Evolutionary conservation across 2,329 filamentous ascomycete genomes (phyloP), one percentile per base, ranked within the genome.

Genomic region (Monascus ruber): DNA sequence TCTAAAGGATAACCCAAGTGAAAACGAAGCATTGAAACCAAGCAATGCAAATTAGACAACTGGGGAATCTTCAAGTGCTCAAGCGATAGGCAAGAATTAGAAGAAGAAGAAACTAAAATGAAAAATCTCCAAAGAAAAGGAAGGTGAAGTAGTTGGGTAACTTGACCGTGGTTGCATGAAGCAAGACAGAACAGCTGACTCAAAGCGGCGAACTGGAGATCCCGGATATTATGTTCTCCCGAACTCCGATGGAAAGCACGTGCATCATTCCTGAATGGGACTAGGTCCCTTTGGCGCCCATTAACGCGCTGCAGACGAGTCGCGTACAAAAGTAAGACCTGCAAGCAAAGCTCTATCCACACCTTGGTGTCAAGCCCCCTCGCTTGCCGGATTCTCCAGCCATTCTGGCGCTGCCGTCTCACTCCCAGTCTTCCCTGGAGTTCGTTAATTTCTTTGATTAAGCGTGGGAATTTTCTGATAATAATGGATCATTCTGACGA

Each of bases 401-500:
- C 17, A 17, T 17, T 17, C 17, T 17, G 17, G 17, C 3, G 17
- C 17, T 17, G 17, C 17, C 17, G 2, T 17, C 32, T 17, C 32
- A n/a, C 9, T n/a, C 32, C 32, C 32, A 34, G 9, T 34, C 7
- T 7, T 24, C 32, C 6, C 24, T 2, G 2, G 24, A 17, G 10
- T 5, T 5, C 3, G 17, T 35, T 26, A 17, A 10, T 26, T 38
- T 33, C 24, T 6, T 10, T n/a, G 6, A 17, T 7, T n/a, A 17
- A 34, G 10, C 4, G 10, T 34, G 32, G 17, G 4, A n/a, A 40
- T 29, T 37, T 11, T 39, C 34, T 34, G 10, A 34, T 27, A 35
- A 39, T 32, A 38, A 63, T 63, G 59, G 59, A 63, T 32, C 45
- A 51, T 36, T 62, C 60, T 35, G 60, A 64, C 25, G 59, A 62